Conservation (phyloP, 1,139 yeast genomes). For the Saccharomycopsis hybrid region DNA sequence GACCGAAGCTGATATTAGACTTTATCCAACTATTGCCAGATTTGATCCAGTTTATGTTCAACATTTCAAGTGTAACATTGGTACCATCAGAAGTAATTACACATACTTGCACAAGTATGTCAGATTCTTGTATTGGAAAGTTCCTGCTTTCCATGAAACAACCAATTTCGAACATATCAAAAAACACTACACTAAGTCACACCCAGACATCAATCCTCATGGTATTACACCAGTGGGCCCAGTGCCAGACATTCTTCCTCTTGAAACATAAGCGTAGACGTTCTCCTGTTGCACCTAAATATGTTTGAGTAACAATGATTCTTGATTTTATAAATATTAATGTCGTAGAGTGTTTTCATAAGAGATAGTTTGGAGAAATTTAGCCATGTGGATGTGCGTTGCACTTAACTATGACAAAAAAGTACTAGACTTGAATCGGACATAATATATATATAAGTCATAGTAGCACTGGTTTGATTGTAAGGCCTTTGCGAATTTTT, state of each 20-base stretch:
- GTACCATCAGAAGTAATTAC: slow-evolving; percentile 73
- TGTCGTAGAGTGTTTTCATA: too few species aligned
- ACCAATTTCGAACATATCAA: slow-evolving; percentile 88
- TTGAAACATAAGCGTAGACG: slow-evolving; percentile 23
- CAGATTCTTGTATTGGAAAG: slow-evolving; percentile 78
- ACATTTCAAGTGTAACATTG: slow-evolving; percentile 88
- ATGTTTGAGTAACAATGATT: too few species aligned
- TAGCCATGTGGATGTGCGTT: too few species aligned
- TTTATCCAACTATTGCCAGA: slow-evolving; percentile 76
- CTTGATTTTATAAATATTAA: too few species aligned
- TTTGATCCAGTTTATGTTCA: slow-evolving; percentile 91
- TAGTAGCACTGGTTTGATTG: too few species aligned
- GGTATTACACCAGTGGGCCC: slow-evolving; percentile 91
- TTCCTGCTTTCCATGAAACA: slow-evolving; percentile 68
- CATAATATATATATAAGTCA: too few species aligned
- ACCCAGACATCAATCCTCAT: slow-evolving; percentile 69
- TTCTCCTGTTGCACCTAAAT: too few species aligned
- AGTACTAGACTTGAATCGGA: too few species aligned
- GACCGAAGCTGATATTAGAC: slow-evolving; percentile 87
- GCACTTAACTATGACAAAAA: too few species aligned
- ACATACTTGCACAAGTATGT: slow-evolving; percentile 79
- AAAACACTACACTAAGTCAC: slow-evolving; percentile 81
- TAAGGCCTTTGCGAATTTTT: too few species aligned
- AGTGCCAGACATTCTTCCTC: slow-evolving; percentile 57
- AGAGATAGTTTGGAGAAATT: too few species aligned